Evolutionary conservation across 441 rosid species (phyloP).

Genomic region (Metrosideros polymorpha): DNA sequence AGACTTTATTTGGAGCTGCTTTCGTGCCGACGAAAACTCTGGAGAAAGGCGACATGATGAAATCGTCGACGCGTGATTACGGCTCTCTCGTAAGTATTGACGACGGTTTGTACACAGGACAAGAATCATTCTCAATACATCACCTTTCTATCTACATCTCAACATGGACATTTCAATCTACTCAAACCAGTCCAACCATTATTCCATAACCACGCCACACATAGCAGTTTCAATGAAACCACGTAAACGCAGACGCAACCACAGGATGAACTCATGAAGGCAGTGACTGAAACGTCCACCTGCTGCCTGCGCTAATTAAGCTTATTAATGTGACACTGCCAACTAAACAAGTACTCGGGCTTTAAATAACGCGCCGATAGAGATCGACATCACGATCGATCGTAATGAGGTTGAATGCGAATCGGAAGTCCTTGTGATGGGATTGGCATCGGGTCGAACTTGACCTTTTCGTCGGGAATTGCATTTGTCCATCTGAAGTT

Average conservation of each 20-base stretch:
- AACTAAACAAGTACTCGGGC: neutral
- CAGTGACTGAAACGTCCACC: neutral
- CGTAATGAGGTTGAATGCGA: neutral
- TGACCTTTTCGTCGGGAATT: neutral
- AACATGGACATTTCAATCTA: neutral
- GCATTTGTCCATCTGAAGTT: neutral
- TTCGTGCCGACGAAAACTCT: neutral
- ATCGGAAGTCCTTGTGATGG: neutral
- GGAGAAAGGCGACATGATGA: neutral
- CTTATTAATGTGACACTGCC: neutral
- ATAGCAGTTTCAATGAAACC: neutral
- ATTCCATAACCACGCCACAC: neutral
- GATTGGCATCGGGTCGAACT: neutral
- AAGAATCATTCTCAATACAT: neutral
- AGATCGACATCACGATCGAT: neutral
- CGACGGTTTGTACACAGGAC: neutral
- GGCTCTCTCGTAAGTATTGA: neutral
- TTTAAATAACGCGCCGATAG: neutral
- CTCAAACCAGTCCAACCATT: neutral
- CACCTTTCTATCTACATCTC: neutral
- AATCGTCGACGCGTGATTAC: neutral
- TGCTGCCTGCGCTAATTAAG: neutral
- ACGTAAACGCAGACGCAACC: neutral
- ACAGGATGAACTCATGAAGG: neutral
- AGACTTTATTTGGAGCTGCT: neutral